These are phyloP conservation scores for Micractinium conductrix DNA, from an alignment of 139 green algal genomes.

Conservation along the genomic window DNA sequence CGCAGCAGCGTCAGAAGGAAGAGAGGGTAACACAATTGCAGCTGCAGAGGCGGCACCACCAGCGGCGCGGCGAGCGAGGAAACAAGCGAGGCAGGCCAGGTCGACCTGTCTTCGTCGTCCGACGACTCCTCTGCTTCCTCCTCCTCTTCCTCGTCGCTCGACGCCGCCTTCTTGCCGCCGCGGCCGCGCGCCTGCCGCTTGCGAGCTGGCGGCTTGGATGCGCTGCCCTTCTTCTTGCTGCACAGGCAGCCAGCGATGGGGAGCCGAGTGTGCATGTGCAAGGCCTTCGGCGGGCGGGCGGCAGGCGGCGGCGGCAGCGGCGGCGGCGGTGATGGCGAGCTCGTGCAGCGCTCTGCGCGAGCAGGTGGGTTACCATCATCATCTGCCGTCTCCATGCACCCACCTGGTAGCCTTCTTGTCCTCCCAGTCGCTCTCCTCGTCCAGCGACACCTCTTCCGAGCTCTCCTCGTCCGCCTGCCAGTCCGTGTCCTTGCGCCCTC, in stretches of 20 bases:
- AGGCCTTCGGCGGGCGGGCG: neutral
- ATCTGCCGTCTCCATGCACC: too few species aligned
- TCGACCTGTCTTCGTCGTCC: slow-evolving; percentile 6
- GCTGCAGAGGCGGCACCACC: too few species aligned
- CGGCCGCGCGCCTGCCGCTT: slow-evolving; percentile 7
- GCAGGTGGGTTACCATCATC: too few species aligned
- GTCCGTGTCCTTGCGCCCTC: slow-evolving; percentile 22
- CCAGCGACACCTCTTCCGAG: slow-evolving; percentile 36
- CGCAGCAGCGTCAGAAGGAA: too few species aligned
- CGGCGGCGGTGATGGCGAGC: neutral
- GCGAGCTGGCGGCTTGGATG: neutral
- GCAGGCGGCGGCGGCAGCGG: neutral
- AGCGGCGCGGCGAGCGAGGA: too few species aligned
- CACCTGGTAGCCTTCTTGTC: neutral
- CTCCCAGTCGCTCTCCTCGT: slow-evolving; percentile 36
- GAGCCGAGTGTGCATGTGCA: neutral
- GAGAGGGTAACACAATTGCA: too few species aligned
- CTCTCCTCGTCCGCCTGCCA: slow-evolving; percentile 3
- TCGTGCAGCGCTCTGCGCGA: too few species aligned
- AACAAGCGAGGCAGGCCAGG: too few species aligned
- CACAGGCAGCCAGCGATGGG: neutral
- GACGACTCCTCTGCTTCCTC: slow-evolving; percentile 11
- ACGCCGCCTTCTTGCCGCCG: neutral
- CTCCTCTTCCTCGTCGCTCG: slow-evolving; percentile 1
- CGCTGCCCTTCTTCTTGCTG: slow-evolving; percentile 32